Evolutionary conservation across 2,329 filamentous ascomycete genomes (phyloP).

Genomic region (Cadophora malorum): DNA sequence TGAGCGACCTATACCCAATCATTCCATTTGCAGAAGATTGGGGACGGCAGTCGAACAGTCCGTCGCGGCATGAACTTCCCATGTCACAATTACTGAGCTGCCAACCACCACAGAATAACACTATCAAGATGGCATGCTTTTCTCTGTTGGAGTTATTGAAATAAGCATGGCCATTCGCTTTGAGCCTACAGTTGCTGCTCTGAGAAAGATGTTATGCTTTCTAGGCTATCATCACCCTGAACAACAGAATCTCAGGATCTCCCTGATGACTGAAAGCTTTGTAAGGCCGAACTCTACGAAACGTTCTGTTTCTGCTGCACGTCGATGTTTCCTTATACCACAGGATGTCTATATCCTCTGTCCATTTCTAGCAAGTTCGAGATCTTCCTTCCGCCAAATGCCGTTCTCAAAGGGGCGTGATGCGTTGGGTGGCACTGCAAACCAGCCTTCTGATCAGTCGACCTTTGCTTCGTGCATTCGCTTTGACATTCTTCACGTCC

Average conservation of each 20-base stretch:
- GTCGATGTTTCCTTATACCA: conserved; percentile 13
- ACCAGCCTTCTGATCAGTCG: neutral
- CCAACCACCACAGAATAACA: neutral
- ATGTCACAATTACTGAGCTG: neutral
- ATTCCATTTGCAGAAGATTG: neutral
- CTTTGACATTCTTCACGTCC: neutral
- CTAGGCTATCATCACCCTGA: neutral
- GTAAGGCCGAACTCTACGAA: neutral
- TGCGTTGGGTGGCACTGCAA: neutral
- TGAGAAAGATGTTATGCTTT: neutral
- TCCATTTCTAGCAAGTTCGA: conserved; percentile 3
- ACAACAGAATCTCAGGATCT: neutral
- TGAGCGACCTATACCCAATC: neutral
- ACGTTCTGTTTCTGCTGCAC: conserved; percentile 16
- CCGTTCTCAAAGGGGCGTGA: neutral
- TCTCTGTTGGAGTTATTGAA: neutral
- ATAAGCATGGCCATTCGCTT: neutral
- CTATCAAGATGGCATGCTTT: neutral
- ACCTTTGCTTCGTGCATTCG: neutral
- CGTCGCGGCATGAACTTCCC: neutral
- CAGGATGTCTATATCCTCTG: conserved; percentile 13
- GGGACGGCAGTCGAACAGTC: neutral
- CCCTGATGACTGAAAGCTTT: conserved; percentile 8
- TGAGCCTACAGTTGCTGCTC: conserved; percentile 1
- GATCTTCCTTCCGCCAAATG: neutral